Percentiles rank a stretch among this genome's conserved stretches.
phyloP scores from a whole-genome alignment of 2,329 filamentous ascomycete species.

The Aspergillus amoenus region DNA sequence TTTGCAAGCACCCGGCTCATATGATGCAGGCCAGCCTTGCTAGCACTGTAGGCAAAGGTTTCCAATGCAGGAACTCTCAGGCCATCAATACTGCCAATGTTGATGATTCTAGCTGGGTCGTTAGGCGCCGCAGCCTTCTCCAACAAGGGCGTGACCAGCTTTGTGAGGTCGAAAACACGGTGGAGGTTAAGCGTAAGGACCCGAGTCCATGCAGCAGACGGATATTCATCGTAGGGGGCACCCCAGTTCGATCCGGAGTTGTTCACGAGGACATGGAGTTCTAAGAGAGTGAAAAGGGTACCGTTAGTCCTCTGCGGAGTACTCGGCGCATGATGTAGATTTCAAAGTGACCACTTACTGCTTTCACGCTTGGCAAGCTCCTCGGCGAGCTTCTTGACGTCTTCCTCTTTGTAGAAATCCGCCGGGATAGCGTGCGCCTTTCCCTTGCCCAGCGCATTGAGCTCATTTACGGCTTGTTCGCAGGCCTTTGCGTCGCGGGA shows the following conservation, averaged over 20 bases:
- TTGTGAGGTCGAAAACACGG: conserved; percentile 50
- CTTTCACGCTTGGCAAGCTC: conserved; percentile 48
- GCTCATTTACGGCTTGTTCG: conserved; percentile 45
- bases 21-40: conserved; percentile 55
- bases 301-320: not conserved
- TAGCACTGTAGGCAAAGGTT: conserved; percentile 54
- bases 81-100: conserved; percentile 56
- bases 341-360: conserved; percentile 51
- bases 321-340: not conserved
- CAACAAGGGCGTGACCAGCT: conserved; percentile 50
- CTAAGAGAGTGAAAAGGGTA: conserved; percentile 22
- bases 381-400: conserved; percentile 49
- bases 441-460: conserved; percentile 53
- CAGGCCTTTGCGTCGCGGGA: conserved; percentile 53
- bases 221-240: conserved; percentile 58
- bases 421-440: conserved; percentile 53
- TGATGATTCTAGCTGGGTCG: conserved; percentile 51
- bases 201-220: conserved; percentile 58
- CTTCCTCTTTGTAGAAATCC: conserved; percentile 53
- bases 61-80: conserved; percentile 53
- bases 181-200: conserved; percentile 57
- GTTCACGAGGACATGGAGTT: conserved; percentile 51
- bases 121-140: conserved; percentile 46
- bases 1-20: conserved; percentile 52
- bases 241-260: conserved; percentile 57